Percentiles rank a stretch among this genome's conserved stretches.
phyloP scores from a whole-genome alignment of 371 early-diverging fungal species.

The Zychaea mexicana region DNA sequence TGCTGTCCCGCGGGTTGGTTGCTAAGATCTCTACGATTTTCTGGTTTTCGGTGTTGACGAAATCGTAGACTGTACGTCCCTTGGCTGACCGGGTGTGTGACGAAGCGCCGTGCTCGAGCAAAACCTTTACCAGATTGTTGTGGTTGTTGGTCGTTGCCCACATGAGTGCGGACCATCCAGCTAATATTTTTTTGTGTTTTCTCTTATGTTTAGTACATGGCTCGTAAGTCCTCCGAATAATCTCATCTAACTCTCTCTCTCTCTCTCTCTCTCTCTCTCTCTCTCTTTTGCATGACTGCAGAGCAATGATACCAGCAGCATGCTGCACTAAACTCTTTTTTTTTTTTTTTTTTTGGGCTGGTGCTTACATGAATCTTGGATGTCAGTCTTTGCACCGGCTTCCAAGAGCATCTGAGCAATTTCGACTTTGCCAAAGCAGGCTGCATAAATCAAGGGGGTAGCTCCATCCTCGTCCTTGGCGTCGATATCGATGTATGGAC shows the following conservation, averaged over 20 bases:
- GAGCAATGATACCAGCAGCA: no score
- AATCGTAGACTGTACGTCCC: constrained; percentile 81
- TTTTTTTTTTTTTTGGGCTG: no score
- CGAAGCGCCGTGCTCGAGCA: constrained; percentile 82
- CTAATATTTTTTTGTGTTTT: constrained; percentile 26
- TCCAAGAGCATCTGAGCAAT: constrained; percentile 67
- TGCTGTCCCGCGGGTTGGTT: constrained; percentile 56
- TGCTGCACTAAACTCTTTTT: no score
- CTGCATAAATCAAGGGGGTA: constrained; percentile 83
- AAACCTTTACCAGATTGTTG: constrained; percentile 67
- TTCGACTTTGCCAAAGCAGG: constrained; percentile 83
- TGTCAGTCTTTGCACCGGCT: constrained; percentile 77
- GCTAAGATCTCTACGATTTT: constrained; percentile 61
- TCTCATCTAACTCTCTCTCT: no score
- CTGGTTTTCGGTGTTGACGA: constrained; percentile 52
- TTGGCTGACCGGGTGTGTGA: constrained; percentile 66
- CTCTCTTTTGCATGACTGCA: no score
- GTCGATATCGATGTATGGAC: constrained; percentile 74
- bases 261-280: no score
- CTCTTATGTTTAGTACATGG: no score
- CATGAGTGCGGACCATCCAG: constrained; percentile 92
- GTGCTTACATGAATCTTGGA: constrained; percentile 78
- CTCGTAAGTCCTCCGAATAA: no score
- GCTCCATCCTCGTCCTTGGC: constrained; percentile 84
- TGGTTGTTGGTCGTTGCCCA: constrained; percentile 92